Base-by-base conservation (phyloP, 345 rosid species). In the Citropsis articulata region DNA sequence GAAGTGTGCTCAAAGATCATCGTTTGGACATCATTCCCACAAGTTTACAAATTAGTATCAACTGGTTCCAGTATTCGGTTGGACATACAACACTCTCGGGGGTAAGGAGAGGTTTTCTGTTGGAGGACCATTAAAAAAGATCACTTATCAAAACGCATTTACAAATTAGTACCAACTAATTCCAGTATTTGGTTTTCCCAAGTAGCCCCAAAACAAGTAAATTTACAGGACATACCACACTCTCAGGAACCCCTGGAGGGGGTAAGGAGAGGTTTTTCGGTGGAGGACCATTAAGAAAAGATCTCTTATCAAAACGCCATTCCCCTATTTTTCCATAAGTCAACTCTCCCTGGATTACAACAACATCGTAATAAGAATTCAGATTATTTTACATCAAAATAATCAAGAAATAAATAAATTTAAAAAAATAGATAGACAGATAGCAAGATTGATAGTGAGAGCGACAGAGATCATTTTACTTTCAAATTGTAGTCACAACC, bases 271-370 rank as follows among this genome's bases (percentile, higher is more conserved):
- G 88, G 72, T 92, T 92, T 86, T 76, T 89, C 53, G 97, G 94
- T 1, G 90, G 94, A 72, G 94, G 93, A 68, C 92, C 89, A 9
- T 80, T 81, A 21, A 90, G 90, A 86, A 86, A 84, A 9, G 91
- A 85, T 84, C 97, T 88, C 90, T 92, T 92, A 82, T 92, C 93
- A 57, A 92, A 92, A 53, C 88, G 88, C 97, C 97, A 92, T 75
- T 90, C 94, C 78, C 97, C 97, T 40, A 90, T 87, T 83, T 84
- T 86, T 55, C 97, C 97, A 71, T 90, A 89, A 9, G 90, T 92
- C 80, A 90, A 76, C 81, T 88, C 75, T 74, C 94, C 96, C 96
- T 92, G 72, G 56, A 71, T 69, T 7, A 48, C 62, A 75, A 30
- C 22, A 25, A 30, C 65, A 48, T 64, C 35, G 19, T 7, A n/a